Conservation (phyloP, 139 green algal species). For the Gonium pectorale region DNA sequence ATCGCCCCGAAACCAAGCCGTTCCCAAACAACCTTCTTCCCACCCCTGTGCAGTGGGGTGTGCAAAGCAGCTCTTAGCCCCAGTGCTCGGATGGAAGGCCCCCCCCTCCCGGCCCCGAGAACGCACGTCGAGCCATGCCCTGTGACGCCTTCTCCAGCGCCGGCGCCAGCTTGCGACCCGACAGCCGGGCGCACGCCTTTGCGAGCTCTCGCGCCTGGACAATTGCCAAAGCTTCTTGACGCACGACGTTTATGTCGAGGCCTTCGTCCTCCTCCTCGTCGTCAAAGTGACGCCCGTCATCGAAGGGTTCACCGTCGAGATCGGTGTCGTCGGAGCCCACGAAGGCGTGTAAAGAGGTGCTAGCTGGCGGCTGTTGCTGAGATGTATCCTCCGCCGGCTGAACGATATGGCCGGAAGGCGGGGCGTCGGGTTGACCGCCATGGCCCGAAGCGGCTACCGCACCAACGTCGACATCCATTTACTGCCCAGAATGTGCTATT, state of each 20-base stretch:
- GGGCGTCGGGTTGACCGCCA: not conserved
- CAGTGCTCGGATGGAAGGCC: not conserved
- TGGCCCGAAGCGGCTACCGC: too few species aligned
- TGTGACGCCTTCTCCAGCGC: conserved; percentile 6
- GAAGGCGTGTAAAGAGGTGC: not conserved
- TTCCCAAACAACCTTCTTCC: too few species aligned
- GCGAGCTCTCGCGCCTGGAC: conserved; percentile 10
- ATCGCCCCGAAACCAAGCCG: too few species aligned
- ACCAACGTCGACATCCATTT: too few species aligned
- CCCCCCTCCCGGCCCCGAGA: not conserved
- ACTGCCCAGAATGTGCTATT: too few species aligned
- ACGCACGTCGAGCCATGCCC: conserved; percentile 17
- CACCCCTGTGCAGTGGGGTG: not conserved
- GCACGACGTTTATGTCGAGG: not conserved
- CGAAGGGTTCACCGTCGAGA: conserved; percentile 9
- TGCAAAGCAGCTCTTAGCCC: not conserved
- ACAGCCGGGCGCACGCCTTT: conserved; percentile 18
- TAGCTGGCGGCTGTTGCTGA: not conserved
- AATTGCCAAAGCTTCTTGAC: not conserved
- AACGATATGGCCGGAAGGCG: not conserved
- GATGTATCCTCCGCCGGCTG: not conserved
- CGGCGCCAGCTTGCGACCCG: not conserved
- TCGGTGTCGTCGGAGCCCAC: not conserved
- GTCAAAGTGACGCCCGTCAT: not conserved
- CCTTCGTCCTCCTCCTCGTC: not conserved